Percentiles rank a stretch among this genome's conserved stretches.
Evolutionary conservation across 257 asterid genomes (phyloP).

Genomic region (Handroanthus guayacan): DNA sequence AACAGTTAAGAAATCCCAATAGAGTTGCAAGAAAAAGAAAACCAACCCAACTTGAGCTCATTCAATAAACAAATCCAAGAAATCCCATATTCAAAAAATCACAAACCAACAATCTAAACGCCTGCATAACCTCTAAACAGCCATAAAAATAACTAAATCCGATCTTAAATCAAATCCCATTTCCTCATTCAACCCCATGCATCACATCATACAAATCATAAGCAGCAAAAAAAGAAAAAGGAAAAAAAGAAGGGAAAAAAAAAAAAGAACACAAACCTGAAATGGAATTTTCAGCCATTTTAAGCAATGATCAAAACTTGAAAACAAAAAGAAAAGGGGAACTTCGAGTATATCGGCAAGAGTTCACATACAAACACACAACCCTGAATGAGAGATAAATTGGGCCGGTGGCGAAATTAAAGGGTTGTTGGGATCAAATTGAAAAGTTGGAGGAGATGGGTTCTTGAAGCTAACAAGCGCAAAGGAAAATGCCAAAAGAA

Average conservation of each 20-base stretch:
- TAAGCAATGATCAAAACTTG: conserved; percentile 28
- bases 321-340: conserved; percentile 14
- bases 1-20: conserved; percentile 28
- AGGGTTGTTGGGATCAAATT: conserved; percentile 24
- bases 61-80: conserved; percentile 6
- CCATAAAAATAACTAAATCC: conserved; percentile 22
- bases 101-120: neutral
- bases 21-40: conserved; percentile 10
- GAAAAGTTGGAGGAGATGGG: conserved; percentile 15
- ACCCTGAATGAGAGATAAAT: neutral
- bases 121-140: neutral
- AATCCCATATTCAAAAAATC: conserved; percentile 15
- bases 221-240: neutral
- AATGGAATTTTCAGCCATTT: conserved; percentile 61
- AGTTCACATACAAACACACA: conserved; percentile 24
- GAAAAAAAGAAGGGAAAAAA: neutral
- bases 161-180: conserved; percentile 36
- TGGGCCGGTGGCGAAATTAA: conserved; percentile 30
- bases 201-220: conserved; percentile 13
- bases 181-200: conserved; percentile 25
- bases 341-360: conserved; percentile 34
- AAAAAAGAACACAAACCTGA: conserved; percentile 54
- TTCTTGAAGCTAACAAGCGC: conserved; percentile 32
- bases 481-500: neutral
- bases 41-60: conserved; percentile 25